These are phyloP conservation scores for Saussurea involucrata DNA, from an alignment of 129 eudicot genomes.

Conservation along the genomic window DNA sequence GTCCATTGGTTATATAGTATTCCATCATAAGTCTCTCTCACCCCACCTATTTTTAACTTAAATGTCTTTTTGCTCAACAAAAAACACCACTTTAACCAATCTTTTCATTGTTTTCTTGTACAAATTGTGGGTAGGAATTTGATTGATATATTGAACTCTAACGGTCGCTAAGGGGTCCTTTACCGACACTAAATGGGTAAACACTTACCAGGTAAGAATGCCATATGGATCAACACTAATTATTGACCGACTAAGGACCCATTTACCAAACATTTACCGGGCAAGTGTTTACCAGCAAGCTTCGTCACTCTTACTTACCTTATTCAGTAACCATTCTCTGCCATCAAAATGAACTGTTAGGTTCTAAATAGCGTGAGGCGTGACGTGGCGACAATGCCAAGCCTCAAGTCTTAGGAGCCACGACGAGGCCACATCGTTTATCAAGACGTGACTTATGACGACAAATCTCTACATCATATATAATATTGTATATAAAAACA, in stretches of 20 bases:
- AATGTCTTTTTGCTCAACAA: background rate
- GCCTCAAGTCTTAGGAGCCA: no score
- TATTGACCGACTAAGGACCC: no score
- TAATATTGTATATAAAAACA: no score
- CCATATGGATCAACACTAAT: no score
- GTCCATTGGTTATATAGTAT: slow-evolving; percentile 12
- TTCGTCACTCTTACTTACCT: background rate
- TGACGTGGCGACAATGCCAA: no score
- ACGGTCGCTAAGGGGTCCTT: background rate
- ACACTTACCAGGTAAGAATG: background rate
- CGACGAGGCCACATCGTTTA: no score
- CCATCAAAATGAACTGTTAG: background rate
- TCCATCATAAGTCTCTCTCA: slow-evolving; percentile 13
- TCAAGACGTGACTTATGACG: no score
- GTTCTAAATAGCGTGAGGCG: no score
- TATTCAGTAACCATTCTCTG: background rate
- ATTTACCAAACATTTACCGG: no score
- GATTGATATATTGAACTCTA: background rate
- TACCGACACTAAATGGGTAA: background rate
- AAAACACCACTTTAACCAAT: background rate
- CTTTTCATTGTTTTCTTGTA: background rate
- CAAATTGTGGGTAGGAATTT: background rate
- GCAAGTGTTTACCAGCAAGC: background rate
- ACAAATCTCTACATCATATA: no score
- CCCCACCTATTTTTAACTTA: background rate